Evolutionary conservation across 2,329 filamentous ascomycete species (phyloP).

Genomic region (Thielaviopsis musarum): DNA sequence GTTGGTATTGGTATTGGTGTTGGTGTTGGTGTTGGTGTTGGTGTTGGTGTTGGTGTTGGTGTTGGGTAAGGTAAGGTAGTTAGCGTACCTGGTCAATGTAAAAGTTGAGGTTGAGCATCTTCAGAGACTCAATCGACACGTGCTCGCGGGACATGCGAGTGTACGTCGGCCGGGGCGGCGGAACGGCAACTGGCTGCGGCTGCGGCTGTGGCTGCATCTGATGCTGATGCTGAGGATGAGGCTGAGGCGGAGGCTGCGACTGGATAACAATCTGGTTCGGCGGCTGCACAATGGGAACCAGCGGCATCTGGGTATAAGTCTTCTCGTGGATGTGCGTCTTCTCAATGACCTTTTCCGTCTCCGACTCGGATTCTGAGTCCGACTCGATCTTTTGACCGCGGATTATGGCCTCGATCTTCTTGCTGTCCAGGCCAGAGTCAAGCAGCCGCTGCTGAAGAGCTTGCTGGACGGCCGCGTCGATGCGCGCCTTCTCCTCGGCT

Average conservation of each 20-base stretch:
- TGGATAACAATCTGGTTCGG: constrained; percentile 10
- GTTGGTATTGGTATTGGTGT: too few species aligned
- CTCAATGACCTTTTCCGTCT: not conserved
- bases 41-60: not conserved
- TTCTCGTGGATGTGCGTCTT: constrained; percentile 18
- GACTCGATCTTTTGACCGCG: constrained; percentile 31
- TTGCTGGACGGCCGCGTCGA: constrained; percentile 36
- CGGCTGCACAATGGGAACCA: not conserved
- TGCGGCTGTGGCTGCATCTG: not conserved
- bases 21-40: not conserved
- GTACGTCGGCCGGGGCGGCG: constrained; percentile 32
- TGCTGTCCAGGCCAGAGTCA: constrained; percentile 40
- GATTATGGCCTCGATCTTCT: constrained; percentile 40
- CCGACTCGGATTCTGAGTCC: not conserved
- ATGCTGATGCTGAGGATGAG: not conserved
- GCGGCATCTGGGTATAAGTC: constrained; percentile 16
- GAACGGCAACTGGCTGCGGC: not conserved
- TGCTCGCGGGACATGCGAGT: constrained; percentile 46
- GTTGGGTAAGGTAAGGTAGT: too few species aligned
- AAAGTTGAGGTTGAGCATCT: constrained; percentile 37
- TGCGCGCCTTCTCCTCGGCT: constrained; percentile 29
- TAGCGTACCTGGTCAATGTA: constrained; percentile 36
- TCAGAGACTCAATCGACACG: constrained; percentile 44
- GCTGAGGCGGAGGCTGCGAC: not conserved
- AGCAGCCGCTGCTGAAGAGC: constrained; percentile 40